A percentile compares a stretch with the other conserved stretches of the same genome.
phyloP scores from a whole-genome alignment of 148 eudicot species.

The Suaeda aralocaspica region DNA sequence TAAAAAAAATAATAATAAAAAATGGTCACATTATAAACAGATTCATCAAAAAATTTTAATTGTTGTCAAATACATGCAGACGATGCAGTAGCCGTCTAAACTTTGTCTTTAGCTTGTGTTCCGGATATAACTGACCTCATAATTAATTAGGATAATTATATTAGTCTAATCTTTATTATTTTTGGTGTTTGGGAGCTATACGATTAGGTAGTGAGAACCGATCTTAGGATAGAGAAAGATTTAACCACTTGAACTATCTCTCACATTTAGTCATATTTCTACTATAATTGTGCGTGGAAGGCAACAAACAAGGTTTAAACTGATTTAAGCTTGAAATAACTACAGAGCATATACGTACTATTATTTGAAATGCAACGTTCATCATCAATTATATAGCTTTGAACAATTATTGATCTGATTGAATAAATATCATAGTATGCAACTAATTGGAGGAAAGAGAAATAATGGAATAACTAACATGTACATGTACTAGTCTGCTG shows the following conservation, averaged over 20 bases:
- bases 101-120: not conserved
- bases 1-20: no score
- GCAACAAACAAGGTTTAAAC: not conserved
- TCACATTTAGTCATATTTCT: no score
- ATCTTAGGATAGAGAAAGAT: no score
- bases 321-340: not conserved
- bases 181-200: no score
- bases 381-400: not conserved
- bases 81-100: no score
- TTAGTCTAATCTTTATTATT: not conserved
- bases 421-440: not conserved
- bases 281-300: not conserved
- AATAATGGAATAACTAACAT: not conserved
- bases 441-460: conserved; percentile 3
- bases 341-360: no score
- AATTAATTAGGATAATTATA: not conserved
- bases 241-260: no score
- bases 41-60: not conserved
- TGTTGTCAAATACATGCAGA: not conserved
- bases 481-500: not conserved
- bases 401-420: conserved; percentile 3
- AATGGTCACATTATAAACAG: no score
- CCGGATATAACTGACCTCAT: not conserved
- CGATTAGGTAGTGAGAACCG: no score
- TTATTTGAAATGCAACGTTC: not conserved